Base-by-base conservation (phyloP, 306 rosid genomes). In the Herpetospermum pedunculosum region DNA sequence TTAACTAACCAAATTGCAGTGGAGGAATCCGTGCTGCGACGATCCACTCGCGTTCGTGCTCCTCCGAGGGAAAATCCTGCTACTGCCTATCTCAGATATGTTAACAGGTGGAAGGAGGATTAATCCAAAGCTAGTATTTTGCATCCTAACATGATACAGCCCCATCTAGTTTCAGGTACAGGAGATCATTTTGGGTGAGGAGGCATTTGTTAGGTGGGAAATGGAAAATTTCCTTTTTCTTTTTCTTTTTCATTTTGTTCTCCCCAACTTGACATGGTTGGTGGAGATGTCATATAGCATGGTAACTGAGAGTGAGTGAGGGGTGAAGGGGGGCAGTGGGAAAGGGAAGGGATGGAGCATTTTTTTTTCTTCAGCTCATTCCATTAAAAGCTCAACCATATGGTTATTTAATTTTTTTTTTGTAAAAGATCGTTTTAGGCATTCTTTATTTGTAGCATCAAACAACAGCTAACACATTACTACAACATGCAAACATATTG, bases 31-130 rank as follows among this genome's bases (percentile, higher is more conserved):
- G 81, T 87, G 50, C 80, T 90, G 49, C 90, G 98, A 80, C 85
- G 98, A 83, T 92, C 98, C 72, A 88, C 95, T 63, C 97, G 98
- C 9, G 97, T 94, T 23, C 89, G 97, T 76, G 96, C 97, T 71
- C 92, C 97, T 50, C 97, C 96, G 1, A 80, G 90, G 83, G 87
- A 87, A 80, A 91, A 89, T 76, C 92, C 92, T 48, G 90, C 89
- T 19, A 80, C 81, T 81, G 92, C 97, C 69, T 91, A 88, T 86
- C 90, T 89, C 53, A 87, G 78, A 78, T 94, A 94, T 58, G 84
- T 83, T 76, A 94, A 94, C 87, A 91, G 86, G 84, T 89, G 91
- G 95, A 91, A 94, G 80, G 96, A 87, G 37, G 92, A 92, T 70
- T 85, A 71, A 76, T 55, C 73, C 74, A 55, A 62, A 59, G 43